Evolutionary conservation across 768 basidiomycete genomes (phyloP).

Genomic region (Russula compacta): DNA sequence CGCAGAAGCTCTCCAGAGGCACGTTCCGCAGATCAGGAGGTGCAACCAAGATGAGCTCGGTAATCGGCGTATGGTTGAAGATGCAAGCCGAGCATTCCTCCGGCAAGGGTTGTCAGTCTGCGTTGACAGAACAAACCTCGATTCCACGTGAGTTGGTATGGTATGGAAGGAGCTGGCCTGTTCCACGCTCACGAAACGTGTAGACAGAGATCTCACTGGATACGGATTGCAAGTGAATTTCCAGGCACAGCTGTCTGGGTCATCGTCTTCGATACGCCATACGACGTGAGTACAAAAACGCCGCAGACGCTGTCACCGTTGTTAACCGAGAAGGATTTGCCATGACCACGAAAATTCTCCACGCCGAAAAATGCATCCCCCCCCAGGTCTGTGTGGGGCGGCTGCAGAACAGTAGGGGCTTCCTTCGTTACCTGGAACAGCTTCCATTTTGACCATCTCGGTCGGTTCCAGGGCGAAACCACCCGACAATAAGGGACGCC

Average conservation of each 20-base stretch:
- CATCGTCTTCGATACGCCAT: slow-evolving; percentile 70
- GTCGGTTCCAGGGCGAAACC: slow-evolving; percentile 57
- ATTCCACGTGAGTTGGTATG: slow-evolving; percentile 38
- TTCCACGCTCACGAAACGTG: not conserved
- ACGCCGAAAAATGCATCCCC: not conserved
- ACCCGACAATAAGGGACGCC: slow-evolving; percentile 66
- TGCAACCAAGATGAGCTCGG: slow-evolving; percentile 82
- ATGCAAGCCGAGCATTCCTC: slow-evolving; percentile 46
- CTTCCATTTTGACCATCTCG: slow-evolving; percentile 17
- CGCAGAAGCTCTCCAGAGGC: slow-evolving; percentile 53
- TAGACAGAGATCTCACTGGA: slow-evolving; percentile 66
- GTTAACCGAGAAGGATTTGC: not conserved
- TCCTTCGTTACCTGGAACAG: not conserved
- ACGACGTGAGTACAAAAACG: slow-evolving; percentile 41
- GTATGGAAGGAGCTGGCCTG: not conserved
- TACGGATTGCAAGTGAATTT: slow-evolving; percentile 57
- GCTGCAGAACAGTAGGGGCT: not conserved
- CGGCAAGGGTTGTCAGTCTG: slow-evolving; percentile 59
- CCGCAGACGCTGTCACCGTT: not conserved
- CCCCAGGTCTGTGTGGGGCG: not conserved
- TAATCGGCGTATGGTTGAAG: slow-evolving; percentile 54
- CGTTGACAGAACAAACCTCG: slow-evolving; percentile 72
- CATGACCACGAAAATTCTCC: not conserved
- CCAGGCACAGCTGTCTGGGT: slow-evolving; percentile 58
- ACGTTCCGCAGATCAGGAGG: slow-evolving; percentile 53